phyloP scores from a whole-genome alignment of 108 stramenopile species.

The Conticribra weissflogii region DNA sequence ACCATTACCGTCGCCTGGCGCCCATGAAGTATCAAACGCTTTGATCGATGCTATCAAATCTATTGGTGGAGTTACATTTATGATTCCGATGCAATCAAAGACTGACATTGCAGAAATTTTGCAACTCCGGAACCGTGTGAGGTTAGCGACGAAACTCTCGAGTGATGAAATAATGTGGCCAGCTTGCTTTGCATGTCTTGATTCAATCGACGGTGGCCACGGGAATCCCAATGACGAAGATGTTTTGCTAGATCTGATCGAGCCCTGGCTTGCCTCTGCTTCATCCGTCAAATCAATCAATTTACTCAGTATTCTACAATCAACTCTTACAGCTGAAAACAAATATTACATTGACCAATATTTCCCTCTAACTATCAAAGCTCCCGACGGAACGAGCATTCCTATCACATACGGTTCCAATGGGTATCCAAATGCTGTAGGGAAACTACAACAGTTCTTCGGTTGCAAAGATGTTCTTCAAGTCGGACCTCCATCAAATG shows the following conservation, averaged over 20 bases:
- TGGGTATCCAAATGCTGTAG: constrained; percentile 46
- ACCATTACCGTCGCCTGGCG: constrained; percentile 51
- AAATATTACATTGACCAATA: constrained; percentile 25
- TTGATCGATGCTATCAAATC: constrained; percentile 51
- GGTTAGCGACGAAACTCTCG: constrained; percentile 31
- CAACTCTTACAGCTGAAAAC: constrained; percentile 34
- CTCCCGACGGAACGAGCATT: constrained; percentile 63
- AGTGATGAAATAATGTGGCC: constrained; percentile 43
- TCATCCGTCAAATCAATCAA: constrained; percentile 55
- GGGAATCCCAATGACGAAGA: constrained; percentile 25
- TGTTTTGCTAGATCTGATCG: constrained; percentile 42
- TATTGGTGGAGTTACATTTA: constrained; percentile 55
- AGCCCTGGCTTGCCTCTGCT: constrained; percentile 57
- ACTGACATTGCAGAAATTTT: constrained; percentile 31
- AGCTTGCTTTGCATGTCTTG: constrained; percentile 44
- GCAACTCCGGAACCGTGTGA: constrained; percentile 43
- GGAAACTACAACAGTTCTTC: constrained; percentile 77
- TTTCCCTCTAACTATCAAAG: constrained; percentile 46
- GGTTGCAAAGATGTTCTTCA: constrained; percentile 42
- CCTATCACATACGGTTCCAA: constrained; percentile 48
- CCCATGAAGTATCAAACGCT: constrained; percentile 47
- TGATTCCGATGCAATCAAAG: constrained; percentile 42
- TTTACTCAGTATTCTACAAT: constrained; percentile 39
- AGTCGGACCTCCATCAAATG: constrained; percentile 45
- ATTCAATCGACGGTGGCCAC: constrained; percentile 29